Evolutionary conservation across 2,329 filamentous ascomycete species (phyloP).

Genomic region (Ophiocordyceps camponoti-floridani): DNA sequence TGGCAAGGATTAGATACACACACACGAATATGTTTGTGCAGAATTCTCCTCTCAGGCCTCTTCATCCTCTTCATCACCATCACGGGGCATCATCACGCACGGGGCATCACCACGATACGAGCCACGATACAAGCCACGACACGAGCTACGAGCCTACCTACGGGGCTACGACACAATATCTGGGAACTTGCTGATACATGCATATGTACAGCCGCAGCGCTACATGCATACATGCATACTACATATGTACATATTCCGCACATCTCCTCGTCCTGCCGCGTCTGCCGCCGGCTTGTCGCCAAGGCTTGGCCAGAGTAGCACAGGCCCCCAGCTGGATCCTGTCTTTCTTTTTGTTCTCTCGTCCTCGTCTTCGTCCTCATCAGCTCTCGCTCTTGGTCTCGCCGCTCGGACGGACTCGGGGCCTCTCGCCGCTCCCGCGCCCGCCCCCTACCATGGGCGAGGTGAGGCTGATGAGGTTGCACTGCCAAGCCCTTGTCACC

Average conservation of each 20-base stretch:
- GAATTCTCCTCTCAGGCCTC: too few relatives aligned
- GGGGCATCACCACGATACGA: too few relatives aligned
- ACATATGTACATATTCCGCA: not conserved
- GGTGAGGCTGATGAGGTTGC: not conserved
- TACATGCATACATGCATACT: not conserved
- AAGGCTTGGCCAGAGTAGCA: not conserved
- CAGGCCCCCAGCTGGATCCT: not conserved
- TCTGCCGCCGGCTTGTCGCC: not conserved
- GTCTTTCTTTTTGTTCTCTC: not conserved
- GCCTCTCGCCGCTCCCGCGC: not conserved
- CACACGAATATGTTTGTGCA: too few relatives aligned
- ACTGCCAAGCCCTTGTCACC: slow-evolving; percentile 3
- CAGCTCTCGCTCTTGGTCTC: not conserved
- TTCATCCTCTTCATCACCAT: too few relatives aligned
- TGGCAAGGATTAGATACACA: too few relatives aligned
- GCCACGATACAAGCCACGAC: too few relatives aligned
- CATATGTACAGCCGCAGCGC: not conserved
- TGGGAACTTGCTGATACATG: not conserved
- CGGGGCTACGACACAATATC: too few relatives aligned
- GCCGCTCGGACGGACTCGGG: not conserved
- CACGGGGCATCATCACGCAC: too few relatives aligned
- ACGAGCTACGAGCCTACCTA: too few relatives aligned
- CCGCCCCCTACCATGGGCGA: not conserved
- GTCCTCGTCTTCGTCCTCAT: not conserved
- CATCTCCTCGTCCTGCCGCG: not conserved